Evolutionary conservation across 192 early-diverging fungal species (phyloP).

Genomic region (Coemansia sp.): DNA sequence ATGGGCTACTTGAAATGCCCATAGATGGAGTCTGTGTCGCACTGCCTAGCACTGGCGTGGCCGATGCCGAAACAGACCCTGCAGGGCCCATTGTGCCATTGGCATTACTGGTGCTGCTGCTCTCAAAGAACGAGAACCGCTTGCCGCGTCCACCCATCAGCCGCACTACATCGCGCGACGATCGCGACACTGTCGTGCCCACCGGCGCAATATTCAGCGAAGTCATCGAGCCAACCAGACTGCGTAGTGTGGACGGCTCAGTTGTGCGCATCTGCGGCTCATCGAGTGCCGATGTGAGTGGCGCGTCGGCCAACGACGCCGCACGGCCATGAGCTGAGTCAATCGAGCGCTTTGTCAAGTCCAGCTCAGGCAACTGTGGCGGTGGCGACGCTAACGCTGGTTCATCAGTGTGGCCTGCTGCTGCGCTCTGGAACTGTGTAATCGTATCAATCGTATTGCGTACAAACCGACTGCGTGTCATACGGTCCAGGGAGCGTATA

Average conservation of each 20-base stretch:
- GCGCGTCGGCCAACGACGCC: constrained; percentile 6
- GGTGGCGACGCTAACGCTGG: constrained; percentile 18
- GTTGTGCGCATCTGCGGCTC: background rate
- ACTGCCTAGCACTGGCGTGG: constrained; percentile 19
- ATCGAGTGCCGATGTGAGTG: background rate
- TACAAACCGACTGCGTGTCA: constrained; percentile 73
- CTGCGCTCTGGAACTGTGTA: constrained; percentile 43
- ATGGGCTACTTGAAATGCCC: constrained; percentile 11
- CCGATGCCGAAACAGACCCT: background rate
- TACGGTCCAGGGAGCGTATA: constrained; percentile 60
- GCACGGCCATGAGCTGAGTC: constrained; percentile 23
- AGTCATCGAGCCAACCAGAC: constrained; percentile 52
- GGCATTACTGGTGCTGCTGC: constrained; percentile 24
- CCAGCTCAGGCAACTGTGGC: constrained; percentile 55
- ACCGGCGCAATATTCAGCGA: constrained; percentile 33
- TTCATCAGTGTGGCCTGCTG: background rate
- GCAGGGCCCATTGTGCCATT: background rate
- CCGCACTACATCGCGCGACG: constrained; percentile 52
- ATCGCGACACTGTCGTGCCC: constrained; percentile 34
- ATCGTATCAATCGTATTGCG: constrained; percentile 67
- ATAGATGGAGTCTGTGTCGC: constrained; percentile 13
- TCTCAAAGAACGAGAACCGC: constrained; percentile 55
- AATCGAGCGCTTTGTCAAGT: constrained; percentile 42
- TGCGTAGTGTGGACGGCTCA: constrained; percentile 30
- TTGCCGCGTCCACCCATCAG: constrained; percentile 53